Base-by-base conservation (phyloP, 2,329 filamentous ascomycete genomes). In the Aspergillus tamarii region DNA sequence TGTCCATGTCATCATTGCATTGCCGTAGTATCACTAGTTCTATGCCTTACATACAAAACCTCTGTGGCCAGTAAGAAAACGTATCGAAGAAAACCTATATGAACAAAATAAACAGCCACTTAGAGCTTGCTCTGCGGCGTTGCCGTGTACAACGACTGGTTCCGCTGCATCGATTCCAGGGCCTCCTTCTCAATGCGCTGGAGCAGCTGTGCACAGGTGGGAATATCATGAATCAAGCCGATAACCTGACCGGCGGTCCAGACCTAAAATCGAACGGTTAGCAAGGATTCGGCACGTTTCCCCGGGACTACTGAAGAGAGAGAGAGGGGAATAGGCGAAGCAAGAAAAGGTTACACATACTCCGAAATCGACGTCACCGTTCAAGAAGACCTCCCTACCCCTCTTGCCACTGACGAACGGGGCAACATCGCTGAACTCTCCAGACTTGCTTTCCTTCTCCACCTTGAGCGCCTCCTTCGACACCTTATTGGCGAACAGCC, bases 201-300 rank as follows among this genome's bases (percentile, higher is more conserved):
- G 11, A 93, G 81, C 30, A 95, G 81, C 1, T 81, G 88, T 54
- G 85, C 85, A 73, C 92, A 94, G 0, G 89, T 92, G 10, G 91
- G 91, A 60, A 94, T 91, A 72, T 95, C 92, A 70, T 94, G 88
- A 66, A 95, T 95, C 61, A 95, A 77, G 7, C 92, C 92, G 69
- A 99, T 97, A 69, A 98, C 94, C 77, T 97, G 94, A 12, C 95
- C 95, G 10, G 94, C 93, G 23, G 95, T 98, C 95, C 95, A 99
- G 45, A 97, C 91, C 91, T 94, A 60, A 32, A 32, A 19, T 3
- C 10, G 28, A 52, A 21, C 28, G 16, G n/a, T 52, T 52, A 52
- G 48, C 48, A 52, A 52, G 28, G 48, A n/a, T 52, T 52, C 48
- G 14, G 6, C 48, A 52, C 54, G 66, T 32, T 26, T 46, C 61